Percentiles rank a stretch among this genome's conserved stretches.
Evolutionary conservation across 2,329 filamentous ascomycete species (phyloP).

Genomic region (Xylogone sp.): DNA sequence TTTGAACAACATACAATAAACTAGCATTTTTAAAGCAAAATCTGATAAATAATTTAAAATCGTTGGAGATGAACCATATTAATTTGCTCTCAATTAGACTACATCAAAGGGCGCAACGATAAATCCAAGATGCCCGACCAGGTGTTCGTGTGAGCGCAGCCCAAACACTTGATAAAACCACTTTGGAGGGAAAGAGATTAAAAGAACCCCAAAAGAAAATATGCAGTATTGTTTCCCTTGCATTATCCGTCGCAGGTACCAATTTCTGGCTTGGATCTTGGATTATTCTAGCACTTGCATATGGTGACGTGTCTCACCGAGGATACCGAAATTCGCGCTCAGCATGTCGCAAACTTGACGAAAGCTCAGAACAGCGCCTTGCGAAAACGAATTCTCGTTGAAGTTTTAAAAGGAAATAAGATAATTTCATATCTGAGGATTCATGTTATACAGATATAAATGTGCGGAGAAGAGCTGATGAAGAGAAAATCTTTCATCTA

Average conservation of each 20-base stretch:
- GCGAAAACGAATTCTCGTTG: background rate
- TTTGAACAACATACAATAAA: too few relatives aligned
- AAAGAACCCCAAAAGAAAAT: too few relatives aligned
- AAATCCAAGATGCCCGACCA: too few relatives aligned
- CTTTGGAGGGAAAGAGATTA: too few relatives aligned
- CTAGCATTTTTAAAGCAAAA: too few relatives aligned
- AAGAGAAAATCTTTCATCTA: background rate
- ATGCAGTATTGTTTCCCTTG: background rate
- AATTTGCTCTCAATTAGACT: too few relatives aligned
- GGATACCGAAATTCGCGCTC: background rate
- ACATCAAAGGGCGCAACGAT: too few relatives aligned
- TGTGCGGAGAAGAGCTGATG: background rate
- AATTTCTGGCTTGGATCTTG: background rate
- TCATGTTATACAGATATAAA: background rate
- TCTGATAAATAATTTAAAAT: too few relatives aligned
- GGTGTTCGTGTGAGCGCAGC: too few relatives aligned
- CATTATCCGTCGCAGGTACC: background rate
- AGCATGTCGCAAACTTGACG: background rate
- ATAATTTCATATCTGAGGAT: background rate
- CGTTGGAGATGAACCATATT: too few relatives aligned
- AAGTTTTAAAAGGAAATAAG: background rate
- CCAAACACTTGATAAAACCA: too few relatives aligned
- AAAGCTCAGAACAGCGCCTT: background rate
- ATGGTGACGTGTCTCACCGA: background rate
- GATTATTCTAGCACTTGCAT: background rate